Conservation (phyloP, 208 protist species). For the Zelonia costaricensis region DNA sequence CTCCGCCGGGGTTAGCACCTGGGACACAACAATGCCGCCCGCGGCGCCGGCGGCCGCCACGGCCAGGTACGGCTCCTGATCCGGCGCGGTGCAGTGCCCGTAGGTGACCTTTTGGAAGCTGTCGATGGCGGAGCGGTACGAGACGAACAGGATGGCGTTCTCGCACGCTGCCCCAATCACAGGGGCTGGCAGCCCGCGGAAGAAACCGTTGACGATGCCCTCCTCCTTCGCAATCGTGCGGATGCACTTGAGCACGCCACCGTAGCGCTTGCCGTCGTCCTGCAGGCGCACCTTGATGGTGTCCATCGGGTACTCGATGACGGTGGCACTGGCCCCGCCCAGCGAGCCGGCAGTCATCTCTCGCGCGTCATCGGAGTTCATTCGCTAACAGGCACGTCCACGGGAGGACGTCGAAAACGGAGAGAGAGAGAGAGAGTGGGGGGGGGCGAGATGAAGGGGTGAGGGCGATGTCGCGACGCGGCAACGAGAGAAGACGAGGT, state of each 20-base stretch:
- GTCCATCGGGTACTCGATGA: slow-evolving; percentile 93
- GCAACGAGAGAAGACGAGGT: background rate
- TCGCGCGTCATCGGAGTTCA: slow-evolving; percentile 58
- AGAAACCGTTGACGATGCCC: slow-evolving; percentile 88
- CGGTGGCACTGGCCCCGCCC: slow-evolving; percentile 69
- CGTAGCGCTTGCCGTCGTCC: slow-evolving; percentile 70
- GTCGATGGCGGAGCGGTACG: slow-evolving; percentile 61
- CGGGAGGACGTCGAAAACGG: no score
- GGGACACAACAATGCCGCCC: slow-evolving; percentile 77
- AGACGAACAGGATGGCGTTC: slow-evolving; percentile 83
- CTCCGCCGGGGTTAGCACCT: slow-evolving; percentile 88
- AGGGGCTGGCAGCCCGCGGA: slow-evolving; percentile 84
- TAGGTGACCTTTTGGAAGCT: slow-evolving; percentile 62
- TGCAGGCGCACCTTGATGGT: slow-evolving; percentile 94
- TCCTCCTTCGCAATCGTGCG: slow-evolving; percentile 71
- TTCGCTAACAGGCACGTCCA: no score
- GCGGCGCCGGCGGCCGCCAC: slow-evolving; percentile 63
- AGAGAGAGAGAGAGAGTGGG: background rate
- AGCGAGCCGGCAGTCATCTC: slow-evolving; percentile 80
- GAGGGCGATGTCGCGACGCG: background rate
- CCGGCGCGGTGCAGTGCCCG: slow-evolving; percentile 30
- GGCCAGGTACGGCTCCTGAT: slow-evolving; percentile 70
- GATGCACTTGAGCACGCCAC: slow-evolving; percentile 67
- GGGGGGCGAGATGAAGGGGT: background rate
- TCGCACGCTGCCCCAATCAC: slow-evolving; percentile 82